Conservation (phyloP, 139 green algal genomes). For the Coccomyxa sp. region DNA sequence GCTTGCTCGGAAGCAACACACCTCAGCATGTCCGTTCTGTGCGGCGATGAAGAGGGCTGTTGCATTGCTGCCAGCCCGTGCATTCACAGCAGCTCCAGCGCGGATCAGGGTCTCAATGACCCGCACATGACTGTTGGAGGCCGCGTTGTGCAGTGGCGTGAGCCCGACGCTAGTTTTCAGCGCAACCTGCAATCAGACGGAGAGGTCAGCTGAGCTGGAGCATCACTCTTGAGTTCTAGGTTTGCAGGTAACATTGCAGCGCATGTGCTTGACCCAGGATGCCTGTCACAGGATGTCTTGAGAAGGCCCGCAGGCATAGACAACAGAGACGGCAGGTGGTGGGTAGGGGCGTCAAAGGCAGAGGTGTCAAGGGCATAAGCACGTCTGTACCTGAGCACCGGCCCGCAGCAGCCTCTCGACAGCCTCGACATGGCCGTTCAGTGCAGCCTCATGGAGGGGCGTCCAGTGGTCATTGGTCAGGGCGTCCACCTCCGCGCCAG, state of each 20-base stretch:
- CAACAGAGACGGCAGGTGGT: neutral
- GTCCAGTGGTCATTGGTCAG: conserved; percentile 40
- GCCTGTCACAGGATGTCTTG: too few species aligned
- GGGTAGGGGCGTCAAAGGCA: neutral
- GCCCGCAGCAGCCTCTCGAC: conserved; percentile 28
- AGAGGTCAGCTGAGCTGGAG: too few species aligned
- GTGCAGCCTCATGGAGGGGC: conserved; percentile 39
- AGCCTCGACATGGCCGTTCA: conserved; percentile 23
- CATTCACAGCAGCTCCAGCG: conserved; percentile 24
- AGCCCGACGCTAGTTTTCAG: conserved; percentile 32
- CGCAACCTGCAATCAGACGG: conserved; percentile 10
- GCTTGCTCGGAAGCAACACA: too few species aligned
- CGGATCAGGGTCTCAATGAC: conserved; percentile 30
- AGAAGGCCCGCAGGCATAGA: too few species aligned
- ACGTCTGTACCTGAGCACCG: conserved; percentile 20
- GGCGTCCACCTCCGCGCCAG: conserved; percentile 7
- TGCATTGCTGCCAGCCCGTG: conserved; percentile 6
- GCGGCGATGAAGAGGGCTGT: conserved; percentile 24
- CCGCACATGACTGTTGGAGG: conserved; percentile 23
- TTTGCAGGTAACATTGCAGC: too few species aligned
- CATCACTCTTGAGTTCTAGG: too few species aligned
- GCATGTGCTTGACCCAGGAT: too few species aligned
- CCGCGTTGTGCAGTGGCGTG: conserved; percentile 42
- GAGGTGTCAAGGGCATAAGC: neutral
- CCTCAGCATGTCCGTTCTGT: conserved; percentile 10